Percentiles rank a stretch among this genome's conserved stretches.
Evolutionary conservation across 306 rosid genomes (phyloP).

Genomic region (Biancaea sappan): DNA sequence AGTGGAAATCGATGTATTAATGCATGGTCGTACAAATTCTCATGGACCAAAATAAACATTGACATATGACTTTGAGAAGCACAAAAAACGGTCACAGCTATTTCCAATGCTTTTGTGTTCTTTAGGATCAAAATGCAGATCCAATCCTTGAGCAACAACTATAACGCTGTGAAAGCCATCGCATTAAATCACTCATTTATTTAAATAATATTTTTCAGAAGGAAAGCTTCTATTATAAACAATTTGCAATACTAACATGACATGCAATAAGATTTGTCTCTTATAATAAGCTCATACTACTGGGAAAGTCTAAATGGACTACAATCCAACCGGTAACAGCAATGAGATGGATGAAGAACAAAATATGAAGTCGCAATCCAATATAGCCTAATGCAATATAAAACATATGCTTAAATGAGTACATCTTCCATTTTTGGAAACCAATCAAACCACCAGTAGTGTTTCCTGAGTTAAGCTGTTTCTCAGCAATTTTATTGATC

Average conservation of each 20-base stretch:
- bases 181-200: constrained; percentile 2
- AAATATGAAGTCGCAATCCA: neutral
- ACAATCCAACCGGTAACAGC: neutral
- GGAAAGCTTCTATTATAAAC: neutral
- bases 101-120: neutral
- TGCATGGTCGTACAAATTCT: constrained; percentile 23
- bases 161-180: neutral
- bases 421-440: neutral
- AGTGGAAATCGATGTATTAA: constrained; percentile 30
- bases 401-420: neutral
- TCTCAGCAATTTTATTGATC: neutral
- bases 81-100: neutral
- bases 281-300: neutral
- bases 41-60: neutral
- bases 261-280: neutral
- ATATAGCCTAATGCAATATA: neutral
- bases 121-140: neutral
- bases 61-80: neutral
- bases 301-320: neutral
- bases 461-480: neutral
- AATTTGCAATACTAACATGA: neutral
- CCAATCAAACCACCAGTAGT: neutral
- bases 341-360: neutral
- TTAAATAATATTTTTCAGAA: neutral
- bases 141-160: neutral